A percentile compares a stretch with the other conserved stretches of the same genome.
phyloP scores from a whole-genome alignment of 495 filamentous ascomycete genomes.

The Ascodesmis nigricans region DNA sequence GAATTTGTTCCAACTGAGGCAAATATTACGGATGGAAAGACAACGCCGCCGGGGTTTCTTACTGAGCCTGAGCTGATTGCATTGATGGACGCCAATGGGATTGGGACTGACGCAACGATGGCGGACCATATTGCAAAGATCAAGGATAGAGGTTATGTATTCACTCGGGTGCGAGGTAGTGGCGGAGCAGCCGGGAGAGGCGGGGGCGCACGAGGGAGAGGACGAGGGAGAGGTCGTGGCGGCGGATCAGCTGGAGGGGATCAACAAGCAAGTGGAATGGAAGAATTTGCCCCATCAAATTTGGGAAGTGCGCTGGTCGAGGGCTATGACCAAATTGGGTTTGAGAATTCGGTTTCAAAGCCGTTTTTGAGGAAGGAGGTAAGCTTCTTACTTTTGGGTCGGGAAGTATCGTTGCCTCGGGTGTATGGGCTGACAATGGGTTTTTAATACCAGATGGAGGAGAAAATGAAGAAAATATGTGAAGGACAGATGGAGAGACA shows the following conservation, averaged over 20 bases:
- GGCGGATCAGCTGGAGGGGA: constrained; percentile 24
- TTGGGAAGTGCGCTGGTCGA: constrained; percentile 78
- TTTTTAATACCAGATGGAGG: constrained; percentile 52
- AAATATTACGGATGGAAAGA: constrained; percentile 70
- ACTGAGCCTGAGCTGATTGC: constrained; percentile 95
- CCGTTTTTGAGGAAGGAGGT: constrained; percentile 85
- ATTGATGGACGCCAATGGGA: constrained; percentile 95
- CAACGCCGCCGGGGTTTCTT: constrained; percentile 57
- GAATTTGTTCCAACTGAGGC: constrained; percentile 75
- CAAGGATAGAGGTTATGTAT: constrained; percentile 67
- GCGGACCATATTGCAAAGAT: constrained; percentile 94
- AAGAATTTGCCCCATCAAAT: constrained; percentile 77
- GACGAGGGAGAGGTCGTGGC: constrained; percentile 28
- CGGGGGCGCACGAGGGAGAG: constrained; percentile 17
- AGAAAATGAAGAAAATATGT: constrained; percentile 85
- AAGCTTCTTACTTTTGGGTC: neutral
- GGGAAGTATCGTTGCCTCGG: constrained; percentile 10
- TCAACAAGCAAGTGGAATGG: constrained; percentile 37
- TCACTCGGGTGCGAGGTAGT: constrained; percentile 33
- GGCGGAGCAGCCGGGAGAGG: constrained; percentile 13
- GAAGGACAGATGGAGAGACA: constrained; percentile 54
- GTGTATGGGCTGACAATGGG: neutral
- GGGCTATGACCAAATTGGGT: constrained; percentile 77
- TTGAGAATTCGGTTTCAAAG: constrained; percentile 79
- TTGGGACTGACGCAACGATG: constrained; percentile 97